Evolutionary conservation across 768 basidiomycete species (phyloP), one percentile per base, ranked within the genome.

Genomic region (Amanita pallidorosea): DNA sequence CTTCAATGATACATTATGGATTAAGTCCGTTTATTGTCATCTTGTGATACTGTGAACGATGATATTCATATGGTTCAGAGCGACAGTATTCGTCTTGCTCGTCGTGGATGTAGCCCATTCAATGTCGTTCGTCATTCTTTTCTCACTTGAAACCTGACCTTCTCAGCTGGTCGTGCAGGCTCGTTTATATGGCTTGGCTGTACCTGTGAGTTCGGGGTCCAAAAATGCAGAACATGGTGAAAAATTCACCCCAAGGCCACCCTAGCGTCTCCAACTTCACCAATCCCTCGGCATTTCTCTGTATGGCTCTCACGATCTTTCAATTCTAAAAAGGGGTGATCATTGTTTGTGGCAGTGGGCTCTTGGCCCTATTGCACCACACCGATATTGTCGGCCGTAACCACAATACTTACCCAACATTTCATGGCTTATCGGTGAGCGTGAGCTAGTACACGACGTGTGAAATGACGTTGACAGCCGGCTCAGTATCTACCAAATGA

Each of bases 391-490:
- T 53, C 55, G 5, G 55, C 53, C 23, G 23, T 58, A 12, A 53
- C 57, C 2, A 55, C 57, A 13, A 37, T 53, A 33, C 45, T 58
- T 27, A 58, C 52, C 35, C 56, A 54, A 22, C n/a, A 48, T 53
- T 59, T 59, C 40, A 37, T 56, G 40, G 53, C 54, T 12, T 41
- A 47, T 29, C 51, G 53, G 58, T 56, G 29, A 49, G 52, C 23
- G 3, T 5, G 20, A 35, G 13, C 33, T 27, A 22, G 22, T 22
- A 15, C 8, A 37, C 1, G 7, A 11, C 9, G 17, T 31, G 6
- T 20, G 23, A 17, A 7, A 31, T 1, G 36, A 36, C 8, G n/a
- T 27, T 15, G 25, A 43, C 23, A 15, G 25, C 22, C 4, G 0
- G 23, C n/a, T 17, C 40, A 58, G 57, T 11, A 58, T 58, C 20